These are phyloP conservation scores for Clavispora phyllophila DNA, from an alignment of 805 yeast species.

Conservation along the genomic window DNA sequence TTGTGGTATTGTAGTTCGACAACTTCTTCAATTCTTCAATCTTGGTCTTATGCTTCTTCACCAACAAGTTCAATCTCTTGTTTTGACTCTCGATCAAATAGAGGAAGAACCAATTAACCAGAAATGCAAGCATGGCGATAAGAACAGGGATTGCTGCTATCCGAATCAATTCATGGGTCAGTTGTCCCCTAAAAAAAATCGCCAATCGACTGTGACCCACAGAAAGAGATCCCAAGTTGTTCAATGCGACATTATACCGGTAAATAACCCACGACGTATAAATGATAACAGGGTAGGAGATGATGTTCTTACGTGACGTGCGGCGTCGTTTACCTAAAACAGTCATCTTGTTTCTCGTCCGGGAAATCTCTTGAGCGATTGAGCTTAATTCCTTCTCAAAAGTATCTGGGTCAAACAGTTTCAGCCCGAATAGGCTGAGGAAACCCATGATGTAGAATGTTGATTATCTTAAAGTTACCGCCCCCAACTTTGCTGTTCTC, in stretches of 20 bases:
- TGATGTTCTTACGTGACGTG: conserved; percentile 14
- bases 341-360: conserved; percentile 19
- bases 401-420: conserved; percentile 35
- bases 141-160: conserved; percentile 23
- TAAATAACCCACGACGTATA: conserved; percentile 22
- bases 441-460: conserved; percentile 10
- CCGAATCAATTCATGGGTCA: conserved; percentile 13
- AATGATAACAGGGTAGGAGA: conserved; percentile 14
- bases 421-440: conserved; percentile 13
- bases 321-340: conserved; percentile 12
- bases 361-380: conserved; percentile 31
- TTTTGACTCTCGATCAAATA: conserved; percentile 21
- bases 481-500: not conserved
- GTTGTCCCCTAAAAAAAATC: conserved; percentile 23
- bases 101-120: conserved; percentile 14
- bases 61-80: conserved; percentile 22
- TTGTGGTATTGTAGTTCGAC: conserved; percentile 73
- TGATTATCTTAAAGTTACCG: not conserved
- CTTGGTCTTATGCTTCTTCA: conserved; percentile 45
- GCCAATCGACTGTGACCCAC: conserved; percentile 16
- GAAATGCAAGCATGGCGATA: conserved; percentile 13
- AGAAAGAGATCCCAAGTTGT: conserved; percentile 8
- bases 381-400: conserved; percentile 41
- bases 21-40: conserved; percentile 64
- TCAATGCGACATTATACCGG: conserved; percentile 14